Conservation (phyloP, 345 rosid species). For the Syzygium jambos region DNA sequence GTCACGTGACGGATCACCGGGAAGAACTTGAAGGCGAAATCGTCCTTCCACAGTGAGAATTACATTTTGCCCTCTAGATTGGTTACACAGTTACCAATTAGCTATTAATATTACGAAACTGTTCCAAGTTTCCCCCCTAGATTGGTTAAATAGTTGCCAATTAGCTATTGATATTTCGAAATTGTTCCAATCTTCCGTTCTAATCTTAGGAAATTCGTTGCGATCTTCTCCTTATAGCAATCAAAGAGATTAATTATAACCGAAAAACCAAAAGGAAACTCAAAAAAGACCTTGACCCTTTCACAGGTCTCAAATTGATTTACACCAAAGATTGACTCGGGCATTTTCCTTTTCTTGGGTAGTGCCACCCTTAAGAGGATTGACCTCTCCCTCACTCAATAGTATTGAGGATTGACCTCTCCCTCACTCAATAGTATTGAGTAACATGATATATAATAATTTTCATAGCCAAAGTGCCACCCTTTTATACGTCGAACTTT, state of each 20-base stretch:
- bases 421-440: too few relatives aligned
- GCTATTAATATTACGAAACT: not conserved
- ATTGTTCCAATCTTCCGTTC: not conserved
- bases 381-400: too few relatives aligned
- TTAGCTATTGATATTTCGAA: not conserved
- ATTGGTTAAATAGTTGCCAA: too few relatives aligned
- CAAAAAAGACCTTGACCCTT: not conserved
- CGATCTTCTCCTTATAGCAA: not conserved
- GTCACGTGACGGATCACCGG: not conserved
- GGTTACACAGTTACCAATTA: not conserved
- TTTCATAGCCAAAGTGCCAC: too few relatives aligned
- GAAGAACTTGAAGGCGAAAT: not conserved
- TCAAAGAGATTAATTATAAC: slow-evolving; percentile 27
- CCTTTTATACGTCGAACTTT: too few relatives aligned
- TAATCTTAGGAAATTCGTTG: not conserved
- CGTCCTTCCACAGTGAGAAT: not conserved
- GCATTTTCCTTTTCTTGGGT: too few relatives aligned
- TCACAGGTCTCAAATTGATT: not conserved
- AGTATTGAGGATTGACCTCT: too few relatives aligned
- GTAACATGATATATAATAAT: too few relatives aligned
- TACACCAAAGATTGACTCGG: not conserved
- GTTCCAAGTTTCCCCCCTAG: not conserved
- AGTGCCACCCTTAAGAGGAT: too few relatives aligned
- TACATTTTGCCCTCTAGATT: not conserved
- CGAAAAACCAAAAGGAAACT: slow-evolving; percentile 75